These are phyloP conservation scores for Xylaria castorea DNA, from an alignment of 495 filamentous ascomycete species.

Conservation along the genomic window DNA sequence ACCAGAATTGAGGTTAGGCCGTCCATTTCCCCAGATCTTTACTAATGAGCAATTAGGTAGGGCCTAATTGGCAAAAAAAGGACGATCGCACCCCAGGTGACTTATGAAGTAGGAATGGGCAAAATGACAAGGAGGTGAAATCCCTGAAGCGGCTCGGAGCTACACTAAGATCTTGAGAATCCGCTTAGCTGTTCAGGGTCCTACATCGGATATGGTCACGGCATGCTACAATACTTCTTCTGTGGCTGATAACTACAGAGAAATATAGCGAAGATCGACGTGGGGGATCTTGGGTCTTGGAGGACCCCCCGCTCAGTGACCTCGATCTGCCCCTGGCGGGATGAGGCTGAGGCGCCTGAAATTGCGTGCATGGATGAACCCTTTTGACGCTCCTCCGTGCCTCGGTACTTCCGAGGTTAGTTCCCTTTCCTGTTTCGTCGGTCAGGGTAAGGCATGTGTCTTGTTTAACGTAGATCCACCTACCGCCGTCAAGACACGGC, in stretches of 20 bases:
- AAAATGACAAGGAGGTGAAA: not conserved
- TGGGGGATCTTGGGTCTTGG: constrained; percentile 16
- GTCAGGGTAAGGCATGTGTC: not conserved
- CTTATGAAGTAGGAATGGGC: constrained; percentile 4
- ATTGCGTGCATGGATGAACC: constrained; percentile 23
- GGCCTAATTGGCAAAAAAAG: constrained; percentile 9
- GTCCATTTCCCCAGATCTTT: constrained; percentile 29
- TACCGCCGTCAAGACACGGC: not conserved
- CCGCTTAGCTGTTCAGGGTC: constrained; percentile 18
- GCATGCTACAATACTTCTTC: not conserved
- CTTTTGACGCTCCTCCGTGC: constrained; percentile 1
- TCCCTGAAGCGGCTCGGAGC: constrained; percentile 9
- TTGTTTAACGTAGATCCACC: constrained; percentile 14
- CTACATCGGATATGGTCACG: not conserved
- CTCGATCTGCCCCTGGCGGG: constrained; percentile 16
- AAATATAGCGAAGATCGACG: constrained; percentile 11
- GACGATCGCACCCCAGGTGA: not conserved
- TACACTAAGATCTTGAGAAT: constrained; percentile 20
- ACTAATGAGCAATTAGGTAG: not conserved
- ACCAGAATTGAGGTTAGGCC: constrained; percentile 1
- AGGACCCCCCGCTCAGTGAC: constrained; percentile 6
- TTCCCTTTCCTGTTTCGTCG: not conserved
- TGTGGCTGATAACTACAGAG: constrained; percentile 9
- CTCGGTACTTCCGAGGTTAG: constrained; percentile 21
- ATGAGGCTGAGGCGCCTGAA: constrained; percentile 26